Evolutionary conservation across 768 basidiomycete species (phyloP).

Genomic region (Coprinopsis sp.): DNA sequence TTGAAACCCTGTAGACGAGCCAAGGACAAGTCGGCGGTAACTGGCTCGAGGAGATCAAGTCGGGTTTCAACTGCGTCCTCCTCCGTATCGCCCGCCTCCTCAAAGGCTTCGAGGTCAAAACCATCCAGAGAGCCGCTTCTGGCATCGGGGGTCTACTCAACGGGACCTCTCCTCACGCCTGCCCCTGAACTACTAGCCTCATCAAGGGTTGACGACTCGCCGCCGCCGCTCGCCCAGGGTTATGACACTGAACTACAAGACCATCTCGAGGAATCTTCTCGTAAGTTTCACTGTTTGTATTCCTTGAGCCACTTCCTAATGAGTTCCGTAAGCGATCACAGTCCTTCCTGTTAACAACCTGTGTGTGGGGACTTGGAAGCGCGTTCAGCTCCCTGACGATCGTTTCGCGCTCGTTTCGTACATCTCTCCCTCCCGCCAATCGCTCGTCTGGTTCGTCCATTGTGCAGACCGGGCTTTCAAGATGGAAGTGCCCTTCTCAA

Average conservation of each 20-base stretch:
- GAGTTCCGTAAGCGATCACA: slow-evolving; percentile 48
- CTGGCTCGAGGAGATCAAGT: too few relatives aligned
- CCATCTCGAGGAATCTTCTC: not conserved
- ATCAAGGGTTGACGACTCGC: too few relatives aligned
- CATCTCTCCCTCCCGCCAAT: slow-evolving; percentile 60
- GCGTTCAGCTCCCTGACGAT: slow-evolving; percentile 51
- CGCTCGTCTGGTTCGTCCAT: slow-evolving; percentile 75
- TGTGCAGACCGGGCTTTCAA: slow-evolving; percentile 73
- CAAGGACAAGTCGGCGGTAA: slow-evolving; percentile 78
- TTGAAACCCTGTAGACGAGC: slow-evolving; percentile 66
- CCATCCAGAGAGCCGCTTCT: slow-evolving; percentile 25
- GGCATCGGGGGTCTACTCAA: too few relatives aligned
- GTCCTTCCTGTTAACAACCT: slow-evolving; percentile 75
- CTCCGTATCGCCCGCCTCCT: too few relatives aligned
- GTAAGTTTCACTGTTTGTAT: not conserved
- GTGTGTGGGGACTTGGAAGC: slow-evolving; percentile 74
- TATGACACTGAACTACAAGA: too few relatives aligned
- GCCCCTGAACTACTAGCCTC: too few relatives aligned
- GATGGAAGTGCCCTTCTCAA: slow-evolving; percentile 75
- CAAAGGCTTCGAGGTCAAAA: slow-evolving; percentile 42
- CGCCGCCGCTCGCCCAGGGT: too few relatives aligned
- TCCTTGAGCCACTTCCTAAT: not conserved
- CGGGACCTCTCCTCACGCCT: too few relatives aligned
- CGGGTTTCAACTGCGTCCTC: too few relatives aligned
- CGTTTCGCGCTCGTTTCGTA: slow-evolving; percentile 74